Conservation (phyloP, 23 red algal species). For the Gracilaria gracilis region DNA sequence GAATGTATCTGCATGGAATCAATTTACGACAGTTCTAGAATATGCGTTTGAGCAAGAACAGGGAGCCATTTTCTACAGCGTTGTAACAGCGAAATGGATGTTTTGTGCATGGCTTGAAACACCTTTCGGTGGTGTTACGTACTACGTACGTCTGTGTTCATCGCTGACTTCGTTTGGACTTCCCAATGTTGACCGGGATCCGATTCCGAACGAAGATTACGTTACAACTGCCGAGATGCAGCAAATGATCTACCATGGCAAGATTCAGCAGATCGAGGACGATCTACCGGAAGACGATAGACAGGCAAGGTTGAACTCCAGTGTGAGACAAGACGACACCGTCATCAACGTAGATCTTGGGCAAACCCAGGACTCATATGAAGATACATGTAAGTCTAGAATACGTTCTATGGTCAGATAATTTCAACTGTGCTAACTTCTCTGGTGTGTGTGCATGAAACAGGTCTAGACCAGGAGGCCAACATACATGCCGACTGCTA, state of each 20-base stretch:
- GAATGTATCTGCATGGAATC: background rate
- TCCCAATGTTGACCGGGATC: background rate
- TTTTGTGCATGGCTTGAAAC: constrained; percentile 28
- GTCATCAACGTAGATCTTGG: background rate
- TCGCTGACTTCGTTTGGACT: background rate
- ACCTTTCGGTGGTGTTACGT: no score
- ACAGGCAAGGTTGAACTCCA: background rate
- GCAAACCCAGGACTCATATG: background rate
- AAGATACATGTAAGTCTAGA: constrained; percentile 6
- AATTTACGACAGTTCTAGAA: background rate
- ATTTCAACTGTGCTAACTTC: background rate
- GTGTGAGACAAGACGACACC: background rate
- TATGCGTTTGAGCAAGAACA: background rate
- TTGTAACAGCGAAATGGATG: background rate
- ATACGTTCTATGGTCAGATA: background rate
- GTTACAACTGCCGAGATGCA: background rate
- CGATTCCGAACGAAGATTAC: constrained; percentile 5
- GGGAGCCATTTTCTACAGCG: constrained; percentile 23
- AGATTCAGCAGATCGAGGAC: background rate
- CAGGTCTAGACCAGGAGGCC: background rate
- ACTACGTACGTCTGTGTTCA: background rate
- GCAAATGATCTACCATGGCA: background rate
- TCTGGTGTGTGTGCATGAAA: background rate
- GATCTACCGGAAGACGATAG: background rate
- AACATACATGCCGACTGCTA: constrained; percentile 8